These are phyloP conservation scores for Allium fistulosum DNA, from an alignment of 106 monocot genomes.

Conservation along the genomic window DNA sequence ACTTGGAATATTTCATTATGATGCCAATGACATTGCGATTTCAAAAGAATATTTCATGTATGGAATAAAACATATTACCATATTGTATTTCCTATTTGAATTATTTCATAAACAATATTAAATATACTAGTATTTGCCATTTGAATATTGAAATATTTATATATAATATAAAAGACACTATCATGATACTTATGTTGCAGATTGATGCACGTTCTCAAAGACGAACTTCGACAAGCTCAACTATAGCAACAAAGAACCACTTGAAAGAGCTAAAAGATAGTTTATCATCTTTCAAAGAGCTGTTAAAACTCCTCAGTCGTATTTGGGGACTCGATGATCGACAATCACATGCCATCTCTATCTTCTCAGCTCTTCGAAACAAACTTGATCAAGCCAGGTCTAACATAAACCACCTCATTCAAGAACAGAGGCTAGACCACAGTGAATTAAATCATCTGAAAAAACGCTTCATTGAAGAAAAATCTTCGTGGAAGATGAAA, in stretches of 20 bases:
- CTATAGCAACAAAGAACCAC: constrained; percentile 12
- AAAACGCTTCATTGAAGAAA: constrained; percentile 28
- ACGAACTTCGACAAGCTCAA: constrained; percentile 14
- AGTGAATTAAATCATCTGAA: constrained; percentile 8
- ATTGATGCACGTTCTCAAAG: constrained; percentile 21
- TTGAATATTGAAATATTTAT: too few species aligned
- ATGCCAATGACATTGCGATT: too few species aligned
- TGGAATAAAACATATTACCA: too few species aligned
- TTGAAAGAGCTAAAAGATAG: constrained; percentile 46
- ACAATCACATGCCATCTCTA: constrained; percentile 27
- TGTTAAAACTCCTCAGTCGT: constrained; percentile 38
- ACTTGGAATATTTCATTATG: too few species aligned
- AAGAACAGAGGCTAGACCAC: constrained; percentile 19
- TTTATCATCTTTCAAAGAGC: constrained; percentile 49
- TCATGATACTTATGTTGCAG: constrained; percentile 15
- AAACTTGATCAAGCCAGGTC: constrained; percentile 41
- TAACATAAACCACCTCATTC: constrained; percentile 30
- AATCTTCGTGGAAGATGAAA: constrained; percentile 28
- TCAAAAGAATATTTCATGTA: too few species aligned
- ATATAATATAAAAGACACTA: too few species aligned
- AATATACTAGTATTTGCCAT: too few species aligned
- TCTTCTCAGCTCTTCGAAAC: constrained; percentile 35
- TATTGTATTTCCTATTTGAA: too few species aligned
- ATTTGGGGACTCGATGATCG: constrained; percentile 24
- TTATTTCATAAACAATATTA: too few species aligned